Evolutionary conservation across 345 rosid species (phyloP).

Genomic region (Corchorus capsularis): DNA sequence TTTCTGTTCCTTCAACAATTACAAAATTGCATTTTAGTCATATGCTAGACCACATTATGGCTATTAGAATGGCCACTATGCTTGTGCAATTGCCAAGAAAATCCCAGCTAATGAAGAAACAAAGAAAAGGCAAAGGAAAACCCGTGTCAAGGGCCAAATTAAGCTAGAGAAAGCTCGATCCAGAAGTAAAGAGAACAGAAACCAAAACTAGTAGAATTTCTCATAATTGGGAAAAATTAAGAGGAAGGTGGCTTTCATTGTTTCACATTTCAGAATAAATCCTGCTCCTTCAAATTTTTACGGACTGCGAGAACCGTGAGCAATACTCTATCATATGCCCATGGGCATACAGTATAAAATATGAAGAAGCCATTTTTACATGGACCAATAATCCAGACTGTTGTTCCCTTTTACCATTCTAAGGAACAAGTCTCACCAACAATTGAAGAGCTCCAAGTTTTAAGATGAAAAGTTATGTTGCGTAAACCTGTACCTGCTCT

Average conservation of each 20-base stretch:
- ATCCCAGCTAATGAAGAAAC: not conserved
- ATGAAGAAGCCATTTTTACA: not conserved
- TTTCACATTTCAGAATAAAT: not conserved
- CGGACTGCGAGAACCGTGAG: not conserved
- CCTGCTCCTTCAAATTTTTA: not conserved
- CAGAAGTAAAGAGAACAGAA: not conserved
- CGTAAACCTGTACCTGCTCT: slow-evolving; percentile 57
- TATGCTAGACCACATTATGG: not conserved
- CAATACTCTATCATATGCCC: not conserved
- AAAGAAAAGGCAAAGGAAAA: not conserved
- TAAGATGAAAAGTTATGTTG: not conserved
- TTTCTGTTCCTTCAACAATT: not conserved
- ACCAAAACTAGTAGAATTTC: not conserved
- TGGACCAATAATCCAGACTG: not conserved
- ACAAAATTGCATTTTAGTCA: not conserved
- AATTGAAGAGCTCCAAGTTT: not conserved
- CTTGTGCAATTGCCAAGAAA: not conserved
- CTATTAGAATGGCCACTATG: not conserved
- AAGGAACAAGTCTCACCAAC: not conserved
- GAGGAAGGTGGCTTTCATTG: not conserved
- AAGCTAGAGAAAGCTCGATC: not conserved
- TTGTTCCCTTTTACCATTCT: not conserved
- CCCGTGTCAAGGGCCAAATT: not conserved
- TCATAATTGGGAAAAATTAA: not conserved
- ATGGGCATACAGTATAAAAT: not conserved